These are phyloP conservation scores for Lachnellula hyalina DNA, from an alignment of 2,329 filamentous ascomycete genomes.

Conservation along the genomic window DNA sequence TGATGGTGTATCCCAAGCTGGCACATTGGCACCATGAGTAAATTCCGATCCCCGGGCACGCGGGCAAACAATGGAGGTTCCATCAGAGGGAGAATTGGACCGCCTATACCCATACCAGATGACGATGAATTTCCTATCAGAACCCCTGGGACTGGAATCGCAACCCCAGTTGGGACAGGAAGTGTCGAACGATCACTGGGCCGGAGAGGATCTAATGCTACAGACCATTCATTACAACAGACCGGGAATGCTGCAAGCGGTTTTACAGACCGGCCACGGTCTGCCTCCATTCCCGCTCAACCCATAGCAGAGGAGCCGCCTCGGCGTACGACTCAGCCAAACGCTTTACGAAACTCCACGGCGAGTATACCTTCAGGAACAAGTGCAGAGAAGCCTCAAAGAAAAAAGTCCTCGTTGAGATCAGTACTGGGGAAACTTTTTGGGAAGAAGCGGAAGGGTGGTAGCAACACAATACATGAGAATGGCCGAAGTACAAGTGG, in stretches of 20 bases:
- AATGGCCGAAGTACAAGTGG: conserved; percentile 8
- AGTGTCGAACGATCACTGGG: conserved; percentile 14
- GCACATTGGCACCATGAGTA: conserved; percentile 23
- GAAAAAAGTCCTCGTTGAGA: conserved; percentile 55
- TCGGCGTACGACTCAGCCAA: conserved; percentile 20
- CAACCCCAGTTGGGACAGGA: conserved; percentile 30
- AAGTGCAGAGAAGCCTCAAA: conserved; percentile 38
- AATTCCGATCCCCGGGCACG: conserved; percentile 21
- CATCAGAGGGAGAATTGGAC: conserved; percentile 48
- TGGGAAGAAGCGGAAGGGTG: conserved; percentile 48
- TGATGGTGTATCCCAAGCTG: conserved; percentile 9
- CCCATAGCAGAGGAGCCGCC: conserved; percentile 13
- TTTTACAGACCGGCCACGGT: conserved; percentile 7
- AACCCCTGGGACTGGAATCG: conserved; percentile 37
- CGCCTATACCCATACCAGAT: conserved; percentile 53
- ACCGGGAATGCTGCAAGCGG: conserved; percentile 12
- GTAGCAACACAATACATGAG: conserved; percentile 14
- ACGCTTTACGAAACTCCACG: conserved; percentile 43
- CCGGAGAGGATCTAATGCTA: conserved; percentile 15
- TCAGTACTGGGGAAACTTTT: conserved; percentile 53
- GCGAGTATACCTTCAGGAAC: conserved; percentile 38
- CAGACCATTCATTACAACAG: conserved; percentile 12
- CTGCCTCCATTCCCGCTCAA: conserved; percentile 9
- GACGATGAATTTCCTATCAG: conserved; percentile 51
- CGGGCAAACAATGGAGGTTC: conserved; percentile 36